These are phyloP conservation scores for Tricholoma hemisulphureum DNA, from an alignment of 768 basidiomycete genomes.

Conservation along the genomic window DNA sequence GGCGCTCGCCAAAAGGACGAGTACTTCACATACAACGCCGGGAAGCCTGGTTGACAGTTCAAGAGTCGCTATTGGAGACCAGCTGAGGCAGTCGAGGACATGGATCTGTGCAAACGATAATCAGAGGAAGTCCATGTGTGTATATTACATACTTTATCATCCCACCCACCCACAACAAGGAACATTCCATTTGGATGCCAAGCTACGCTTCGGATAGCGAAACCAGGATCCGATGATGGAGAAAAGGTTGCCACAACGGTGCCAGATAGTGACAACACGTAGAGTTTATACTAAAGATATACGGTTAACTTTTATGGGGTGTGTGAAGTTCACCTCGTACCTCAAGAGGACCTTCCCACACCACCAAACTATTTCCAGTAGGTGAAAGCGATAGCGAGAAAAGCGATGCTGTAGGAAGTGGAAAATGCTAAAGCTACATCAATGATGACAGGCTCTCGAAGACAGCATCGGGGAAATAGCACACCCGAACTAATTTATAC, in stretches of 20 bases:
- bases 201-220: constrained; percentile 73
- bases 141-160: constrained; percentile 67
- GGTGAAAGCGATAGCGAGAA: constrained; percentile 76
- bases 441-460: background rate
- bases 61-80: constrained; percentile 65
- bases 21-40: constrained; percentile 47
- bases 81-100: constrained; percentile 72
- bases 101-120: constrained; percentile 50
- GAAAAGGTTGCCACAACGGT: constrained; percentile 62
- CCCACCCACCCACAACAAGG: constrained; percentile 82
- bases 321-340: constrained; percentile 37
- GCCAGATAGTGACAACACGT: constrained; percentile 67
- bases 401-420: constrained; percentile 70
- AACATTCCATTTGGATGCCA: constrained; percentile 91
- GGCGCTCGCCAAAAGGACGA: background rate
- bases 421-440: constrained; percentile 64
- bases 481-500: constrained; percentile 72
- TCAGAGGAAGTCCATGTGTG: background rate
- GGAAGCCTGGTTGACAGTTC: constrained; percentile 62
- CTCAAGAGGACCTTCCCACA: constrained; percentile 86
- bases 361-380: constrained; percentile 68
- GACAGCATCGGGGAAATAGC: constrained; percentile 18
- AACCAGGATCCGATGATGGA: constrained; percentile 74
- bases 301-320: constrained; percentile 2
- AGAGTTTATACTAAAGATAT: constrained; percentile 65